A percentile compares a stretch with the other conserved stretches of the same genome.
These are phyloP conservation scores for Blakeslea trispora DNA, from an alignment of 371 early-diverging fungal genomes.

Conservation along the genomic window DNA sequence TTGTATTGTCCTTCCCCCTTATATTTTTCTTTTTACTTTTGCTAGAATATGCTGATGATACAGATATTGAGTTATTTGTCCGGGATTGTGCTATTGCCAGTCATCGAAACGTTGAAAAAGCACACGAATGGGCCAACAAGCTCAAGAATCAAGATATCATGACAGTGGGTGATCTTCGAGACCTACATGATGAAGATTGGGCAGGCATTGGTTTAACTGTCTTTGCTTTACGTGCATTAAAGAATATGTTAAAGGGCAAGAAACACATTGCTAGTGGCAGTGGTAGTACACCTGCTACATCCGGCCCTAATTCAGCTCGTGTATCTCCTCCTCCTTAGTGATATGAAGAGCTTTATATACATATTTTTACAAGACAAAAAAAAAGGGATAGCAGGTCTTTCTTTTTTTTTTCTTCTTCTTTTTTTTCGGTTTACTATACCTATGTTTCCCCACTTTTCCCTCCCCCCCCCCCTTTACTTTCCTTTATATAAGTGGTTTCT, in stretches of 20 bases:
- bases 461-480: too few relatives aligned
- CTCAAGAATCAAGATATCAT: conserved; percentile 76
- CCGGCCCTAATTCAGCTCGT: conserved; percentile 19
- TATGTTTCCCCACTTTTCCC: not conserved
- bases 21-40: not conserved
- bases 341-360: conserved; percentile 20
- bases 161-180: conserved; percentile 80
- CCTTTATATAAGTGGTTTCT: too few relatives aligned
- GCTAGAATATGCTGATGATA: conserved; percentile 60
- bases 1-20: not conserved
- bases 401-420: not conserved
- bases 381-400: not conserved
- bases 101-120: conserved; percentile 73
- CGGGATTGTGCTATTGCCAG: conserved; percentile 64
- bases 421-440: conserved; percentile 3
- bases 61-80: conserved; percentile 71
- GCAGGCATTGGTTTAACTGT: conserved; percentile 77
- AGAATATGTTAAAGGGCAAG: conserved; percentile 75
- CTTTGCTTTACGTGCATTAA: conserved; percentile 83
- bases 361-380: not conserved
- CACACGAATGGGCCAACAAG: conserved; percentile 71
- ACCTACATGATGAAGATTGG: conserved; percentile 81
- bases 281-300: not conserved
- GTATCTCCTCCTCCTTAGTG: conserved; percentile 23
- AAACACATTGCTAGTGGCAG: conserved; percentile 6